Conservation (phyloP, 2,329 filamentous ascomycete species). For the Xylariaceae sp. region DNA sequence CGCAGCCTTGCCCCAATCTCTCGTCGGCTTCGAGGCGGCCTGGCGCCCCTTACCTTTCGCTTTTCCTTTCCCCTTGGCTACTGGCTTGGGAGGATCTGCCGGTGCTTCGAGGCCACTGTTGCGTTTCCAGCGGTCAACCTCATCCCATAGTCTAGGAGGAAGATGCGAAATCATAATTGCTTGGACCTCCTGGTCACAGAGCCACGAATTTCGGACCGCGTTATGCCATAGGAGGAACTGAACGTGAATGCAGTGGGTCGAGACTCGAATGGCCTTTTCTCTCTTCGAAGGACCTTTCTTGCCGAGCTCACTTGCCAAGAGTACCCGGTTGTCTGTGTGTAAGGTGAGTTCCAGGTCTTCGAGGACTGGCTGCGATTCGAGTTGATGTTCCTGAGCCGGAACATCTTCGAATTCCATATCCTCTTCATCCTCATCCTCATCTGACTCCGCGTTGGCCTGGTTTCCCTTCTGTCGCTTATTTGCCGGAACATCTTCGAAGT, state of each 20-base stretch:
- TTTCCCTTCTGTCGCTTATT: constrained; percentile 32
- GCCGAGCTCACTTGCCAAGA: constrained; percentile 52
- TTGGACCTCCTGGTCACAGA: constrained; percentile 70
- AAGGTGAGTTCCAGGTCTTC: constrained; percentile 71
- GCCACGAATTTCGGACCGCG: constrained; percentile 73
- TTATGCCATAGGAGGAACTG: constrained; percentile 87
- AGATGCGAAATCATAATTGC: constrained; percentile 69
- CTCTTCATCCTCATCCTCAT: constrained; percentile 38
- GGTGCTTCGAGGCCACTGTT: constrained; percentile 53
- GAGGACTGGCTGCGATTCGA: constrained; percentile 42
- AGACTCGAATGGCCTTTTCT: constrained; percentile 68
- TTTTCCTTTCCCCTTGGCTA: constrained; percentile 32
- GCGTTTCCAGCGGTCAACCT: constrained; percentile 65
- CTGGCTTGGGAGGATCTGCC: constrained; percentile 25
- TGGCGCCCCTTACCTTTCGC: constrained; percentile 26
- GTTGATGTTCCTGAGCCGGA: constrained; percentile 27
- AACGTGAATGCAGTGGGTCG: constrained; percentile 84
- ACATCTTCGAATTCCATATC: constrained; percentile 59
- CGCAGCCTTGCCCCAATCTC: constrained; percentile 68
- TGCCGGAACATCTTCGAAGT: constrained; percentile 45
- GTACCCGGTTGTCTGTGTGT: constrained; percentile 48
- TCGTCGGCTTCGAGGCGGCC: constrained; percentile 26
- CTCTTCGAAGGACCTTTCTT: constrained; percentile 85
- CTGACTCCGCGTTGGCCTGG: no score
- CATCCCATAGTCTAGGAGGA: constrained; percentile 58